Percentiles rank a stretch among this genome's conserved stretches.
These are phyloP conservation scores for Ustilago sp. DNA, from an alignment of 1,284 basidiomycete genomes.

Conservation along the genomic window DNA sequence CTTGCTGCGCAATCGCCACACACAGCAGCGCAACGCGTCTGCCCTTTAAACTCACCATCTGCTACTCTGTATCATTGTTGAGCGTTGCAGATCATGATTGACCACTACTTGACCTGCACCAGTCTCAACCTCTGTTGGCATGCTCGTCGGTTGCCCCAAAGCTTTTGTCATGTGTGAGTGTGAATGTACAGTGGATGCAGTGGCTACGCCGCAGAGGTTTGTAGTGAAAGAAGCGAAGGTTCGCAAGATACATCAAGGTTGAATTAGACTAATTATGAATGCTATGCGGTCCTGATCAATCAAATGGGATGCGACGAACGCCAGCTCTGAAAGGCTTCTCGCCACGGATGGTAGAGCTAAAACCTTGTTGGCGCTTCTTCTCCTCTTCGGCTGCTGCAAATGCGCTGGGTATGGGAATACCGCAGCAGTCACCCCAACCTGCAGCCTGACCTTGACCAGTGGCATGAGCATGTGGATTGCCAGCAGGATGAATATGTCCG, in stretches of 20 bases:
- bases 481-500: conserved; percentile 73
- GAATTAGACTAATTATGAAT: neutral
- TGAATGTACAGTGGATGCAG: neutral
- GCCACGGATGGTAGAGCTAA: conserved; percentile 33
- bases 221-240: neutral
- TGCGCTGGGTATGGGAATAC: conserved; percentile 71
- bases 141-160: too few species aligned
- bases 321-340: conserved; percentile 37
- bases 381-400: conserved; percentile 70
- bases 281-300: conserved; percentile 12
- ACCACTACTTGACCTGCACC: too few species aligned
- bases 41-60: neutral
- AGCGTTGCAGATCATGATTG: neutral
- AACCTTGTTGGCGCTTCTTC: conserved; percentile 40
- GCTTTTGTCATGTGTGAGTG: neutral
- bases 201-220: neutral
- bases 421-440: conserved; percentile 84
- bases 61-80: neutral
- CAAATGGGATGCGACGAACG: conserved; percentile 48
- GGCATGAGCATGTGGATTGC: conserved; percentile 40
- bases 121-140: too few species aligned
- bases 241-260: neutral
- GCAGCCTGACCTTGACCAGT: conserved; percentile 72
- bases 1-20: conserved; percentile 1
- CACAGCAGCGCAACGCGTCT: neutral